These are phyloP conservation scores for Sporisorium graminicola DNA, from an alignment of 1,284 basidiomycete genomes.

Conservation along the genomic window DNA sequence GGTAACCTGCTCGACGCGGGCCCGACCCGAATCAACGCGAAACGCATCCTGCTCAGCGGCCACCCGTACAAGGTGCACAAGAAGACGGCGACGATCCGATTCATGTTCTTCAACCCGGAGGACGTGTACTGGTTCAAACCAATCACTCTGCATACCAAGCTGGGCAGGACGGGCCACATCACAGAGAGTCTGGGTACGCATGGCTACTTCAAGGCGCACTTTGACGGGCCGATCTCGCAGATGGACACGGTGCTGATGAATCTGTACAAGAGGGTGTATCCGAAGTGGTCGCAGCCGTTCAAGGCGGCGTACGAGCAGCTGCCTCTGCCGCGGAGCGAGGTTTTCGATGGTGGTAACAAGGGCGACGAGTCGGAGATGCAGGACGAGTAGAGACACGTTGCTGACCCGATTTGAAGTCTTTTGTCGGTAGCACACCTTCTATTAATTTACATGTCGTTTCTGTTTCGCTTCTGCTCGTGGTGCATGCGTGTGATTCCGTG, in stretches of 20 bases:
- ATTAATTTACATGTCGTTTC: too few species aligned
- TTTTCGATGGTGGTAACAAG: conserved; percentile 5
- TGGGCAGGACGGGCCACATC: conserved; percentile 89
- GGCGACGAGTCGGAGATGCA: conserved; percentile 1
- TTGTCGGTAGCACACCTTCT: too few species aligned
- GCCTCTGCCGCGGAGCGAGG: conserved; percentile 36
- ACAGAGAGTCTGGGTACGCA: conserved; percentile 95
- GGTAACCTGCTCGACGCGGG: conserved; percentile 85
- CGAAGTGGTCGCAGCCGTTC: conserved; percentile 76
- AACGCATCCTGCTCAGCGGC: conserved; percentile 91
- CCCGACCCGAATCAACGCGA: conserved; percentile 90
- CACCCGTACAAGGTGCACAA: conserved; percentile 98
- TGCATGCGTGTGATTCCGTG: too few species aligned
- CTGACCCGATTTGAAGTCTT: too few species aligned
- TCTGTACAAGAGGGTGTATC: conserved; percentile 78
- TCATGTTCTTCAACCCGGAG: conserved; percentile 98
- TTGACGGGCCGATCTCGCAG: conserved; percentile 93
- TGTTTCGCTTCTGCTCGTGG: too few species aligned
- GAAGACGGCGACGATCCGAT: conserved; percentile 95
- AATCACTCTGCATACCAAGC: conserved; percentile 91
- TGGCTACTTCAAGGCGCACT: conserved; percentile 95
- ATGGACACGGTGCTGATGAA: conserved; percentile 75
- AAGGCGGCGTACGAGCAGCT: conserved; percentile 23
- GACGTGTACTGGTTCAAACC: conserved; percentile 95
- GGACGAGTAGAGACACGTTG: conserved; percentile 27